Evolutionary conservation across 202 grass and related monocot species (phyloP).

Genomic region (Panicum hallii): DNA sequence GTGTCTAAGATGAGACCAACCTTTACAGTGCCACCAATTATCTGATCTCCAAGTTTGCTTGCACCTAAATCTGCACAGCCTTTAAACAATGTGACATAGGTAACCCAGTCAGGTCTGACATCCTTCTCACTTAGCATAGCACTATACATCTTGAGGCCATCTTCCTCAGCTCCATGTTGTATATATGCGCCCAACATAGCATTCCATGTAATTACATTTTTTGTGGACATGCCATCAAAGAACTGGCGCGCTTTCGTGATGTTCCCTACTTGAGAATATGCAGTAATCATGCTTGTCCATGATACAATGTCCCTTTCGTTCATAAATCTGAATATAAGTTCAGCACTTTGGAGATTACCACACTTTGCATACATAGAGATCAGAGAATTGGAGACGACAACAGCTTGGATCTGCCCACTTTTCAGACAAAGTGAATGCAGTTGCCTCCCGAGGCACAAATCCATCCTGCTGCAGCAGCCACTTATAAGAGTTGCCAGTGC

Average conservation of each 20-base stretch:
- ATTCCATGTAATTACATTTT: conserved; percentile 96
- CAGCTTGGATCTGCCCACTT: conserved; percentile 61
- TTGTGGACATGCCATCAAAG: conserved; percentile 76
- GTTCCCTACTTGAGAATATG: conserved; percentile 80
- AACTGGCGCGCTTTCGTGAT: conserved; percentile 62
- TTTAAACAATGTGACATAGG: conserved; percentile 80
- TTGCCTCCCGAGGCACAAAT: conserved; percentile 71
- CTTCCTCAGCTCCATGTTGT: conserved; percentile 85
- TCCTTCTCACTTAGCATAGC: conserved; percentile 66
- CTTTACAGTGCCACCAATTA: conserved; percentile 70
- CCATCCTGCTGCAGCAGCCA: conserved; percentile 71
- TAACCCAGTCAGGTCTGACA: conserved; percentile 88
- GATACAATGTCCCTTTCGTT: conserved; percentile 78
- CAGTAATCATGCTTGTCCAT: conserved; percentile 97
- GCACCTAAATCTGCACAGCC: conserved; percentile 79
- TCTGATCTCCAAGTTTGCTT: conserved; percentile 80
- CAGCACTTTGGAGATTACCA: conserved; percentile 61
- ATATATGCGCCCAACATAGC: conserved; percentile 84
- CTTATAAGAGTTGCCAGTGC: conserved; percentile 78
- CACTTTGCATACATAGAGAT: conserved; percentile 88
- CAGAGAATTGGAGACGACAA: conserved; percentile 82
- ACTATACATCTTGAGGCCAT: conserved; percentile 84
- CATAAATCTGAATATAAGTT: conserved; percentile 79
- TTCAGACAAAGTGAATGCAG: conserved; percentile 73
- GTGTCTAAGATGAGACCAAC: conserved; percentile 69